Conservation (phyloP, 257 asterid genomes). For the Petunia axillaris region DNA sequence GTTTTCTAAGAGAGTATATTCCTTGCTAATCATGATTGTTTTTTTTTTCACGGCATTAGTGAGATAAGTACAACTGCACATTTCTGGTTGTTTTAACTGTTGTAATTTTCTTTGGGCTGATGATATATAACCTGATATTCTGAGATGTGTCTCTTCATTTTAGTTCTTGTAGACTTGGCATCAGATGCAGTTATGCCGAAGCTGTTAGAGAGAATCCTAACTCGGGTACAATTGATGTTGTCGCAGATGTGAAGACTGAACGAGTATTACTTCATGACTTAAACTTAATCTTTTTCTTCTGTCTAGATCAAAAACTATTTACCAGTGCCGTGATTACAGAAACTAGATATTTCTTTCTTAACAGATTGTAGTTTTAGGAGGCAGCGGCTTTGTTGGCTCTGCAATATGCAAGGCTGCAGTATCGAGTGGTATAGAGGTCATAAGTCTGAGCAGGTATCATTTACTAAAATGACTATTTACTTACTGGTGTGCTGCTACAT, state of each 20-base stretch:
- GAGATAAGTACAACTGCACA: conserved; percentile 5
- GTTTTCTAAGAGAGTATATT: not conserved
- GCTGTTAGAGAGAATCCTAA: conserved; percentile 42
- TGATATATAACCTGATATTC: conserved; percentile 14
- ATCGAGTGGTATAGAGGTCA: conserved; percentile 89
- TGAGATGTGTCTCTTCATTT: conserved; percentile 13
- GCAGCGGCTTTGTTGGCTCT: conserved; percentile 97
- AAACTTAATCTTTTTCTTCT: conserved; percentile 20
- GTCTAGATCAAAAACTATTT: not conserved
- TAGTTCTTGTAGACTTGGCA: conserved; percentile 32
- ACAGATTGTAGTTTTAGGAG: conserved; percentile 96
- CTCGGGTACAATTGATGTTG: conserved; percentile 71
- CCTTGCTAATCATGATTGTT: not conserved
- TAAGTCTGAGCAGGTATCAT: conserved; percentile 91
- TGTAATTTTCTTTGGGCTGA: conserved; percentile 8
- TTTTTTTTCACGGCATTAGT: not conserved
- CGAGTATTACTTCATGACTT: conserved; percentile 50
- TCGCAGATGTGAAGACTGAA: conserved; percentile 87
- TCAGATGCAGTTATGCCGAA: conserved; percentile 74
- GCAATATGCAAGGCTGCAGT: conserved; percentile 99
- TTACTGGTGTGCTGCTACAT: not conserved
- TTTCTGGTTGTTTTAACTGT: not conserved
- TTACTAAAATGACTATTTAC: conserved; percentile 4
- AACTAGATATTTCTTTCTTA: conserved; percentile 22
- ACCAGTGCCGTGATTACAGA: not conserved